Evolutionary conservation across 2,329 filamentous ascomycete species (phyloP).

Genomic region (Phyllosticta ampelicida): DNA sequence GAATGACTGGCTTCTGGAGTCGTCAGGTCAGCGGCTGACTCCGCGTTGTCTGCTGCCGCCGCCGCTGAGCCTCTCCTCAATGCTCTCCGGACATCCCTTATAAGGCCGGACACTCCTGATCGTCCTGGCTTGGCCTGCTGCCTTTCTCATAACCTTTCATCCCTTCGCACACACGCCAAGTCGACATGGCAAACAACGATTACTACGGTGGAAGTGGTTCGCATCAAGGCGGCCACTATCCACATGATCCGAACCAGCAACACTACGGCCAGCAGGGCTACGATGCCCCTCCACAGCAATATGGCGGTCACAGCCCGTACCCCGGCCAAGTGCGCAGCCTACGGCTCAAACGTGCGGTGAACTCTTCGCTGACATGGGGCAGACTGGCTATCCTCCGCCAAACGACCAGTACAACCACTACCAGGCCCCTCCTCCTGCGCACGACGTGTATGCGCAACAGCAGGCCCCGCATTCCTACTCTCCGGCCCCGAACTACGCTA

Average conservation of each 20-base stretch:
- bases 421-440: constrained; percentile 7
- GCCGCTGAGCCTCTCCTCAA: not conserved
- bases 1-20: not conserved
- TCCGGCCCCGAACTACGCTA: constrained; percentile 9
- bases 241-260: constrained; percentile 8
- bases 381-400: constrained; percentile 21
- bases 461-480: constrained; percentile 12
- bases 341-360: not conserved
- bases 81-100: not conserved
- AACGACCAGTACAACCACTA: constrained; percentile 22
- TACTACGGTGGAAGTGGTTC: constrained; percentile 25
- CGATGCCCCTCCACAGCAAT: constrained; percentile 13
- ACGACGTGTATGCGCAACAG: constrained; percentile 16
- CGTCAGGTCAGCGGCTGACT: not conserved
- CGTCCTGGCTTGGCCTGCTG: not conserved
- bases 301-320: constrained; percentile 17
- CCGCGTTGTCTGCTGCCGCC: not conserved
- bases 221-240: constrained; percentile 12
- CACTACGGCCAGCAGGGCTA: constrained; percentile 8
- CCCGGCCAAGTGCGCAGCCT: constrained; percentile 16
- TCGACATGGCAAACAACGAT: constrained; percentile 20
- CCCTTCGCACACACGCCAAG: not conserved
- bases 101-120: not conserved
- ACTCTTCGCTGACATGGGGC: not conserved
- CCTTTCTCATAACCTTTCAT: not conserved